A percentile compares a stretch with the other conserved stretches of the same genome.
Evolutionary conservation across 2,329 filamentous ascomycete genomes (phyloP).

Genomic region (Fusarium ambrosium): DNA sequence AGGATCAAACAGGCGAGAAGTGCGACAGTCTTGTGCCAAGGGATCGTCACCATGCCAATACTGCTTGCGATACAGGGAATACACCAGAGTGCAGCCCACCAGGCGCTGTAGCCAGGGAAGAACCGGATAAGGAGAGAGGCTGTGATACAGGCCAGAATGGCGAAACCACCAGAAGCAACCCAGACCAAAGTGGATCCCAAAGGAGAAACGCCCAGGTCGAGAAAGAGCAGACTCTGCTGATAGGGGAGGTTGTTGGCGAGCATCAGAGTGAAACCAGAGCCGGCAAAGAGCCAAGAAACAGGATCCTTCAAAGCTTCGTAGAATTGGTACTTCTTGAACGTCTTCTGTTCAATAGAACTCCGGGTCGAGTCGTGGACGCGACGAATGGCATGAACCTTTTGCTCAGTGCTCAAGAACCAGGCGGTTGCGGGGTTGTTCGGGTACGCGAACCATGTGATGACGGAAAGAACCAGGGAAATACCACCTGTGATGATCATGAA

Average conservation of each 20-base stretch:
- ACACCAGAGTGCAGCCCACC: conserved; percentile 40
- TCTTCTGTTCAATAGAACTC: conserved; percentile 53
- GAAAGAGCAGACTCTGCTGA: conserved; percentile 46
- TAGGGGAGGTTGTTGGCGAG: conserved; percentile 56
- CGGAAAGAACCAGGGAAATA: conserved; percentile 24
- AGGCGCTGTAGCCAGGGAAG: conserved; percentile 36
- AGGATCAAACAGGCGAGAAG: conserved; percentile 44
- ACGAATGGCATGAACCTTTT: conserved; percentile 48
- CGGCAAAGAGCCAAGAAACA: conserved; percentile 49
- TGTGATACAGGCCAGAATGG: conserved; percentile 28
- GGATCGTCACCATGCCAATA: conserved; percentile 42
- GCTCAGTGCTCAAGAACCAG: conserved; percentile 43
- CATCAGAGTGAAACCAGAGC: conserved; percentile 52
- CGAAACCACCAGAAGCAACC: conserved; percentile 31
- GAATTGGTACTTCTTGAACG: conserved; percentile 50
- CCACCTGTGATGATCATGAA: conserved; percentile 36
- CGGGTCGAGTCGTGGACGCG: conserved; percentile 48
- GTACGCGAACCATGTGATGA: conserved; percentile 28
- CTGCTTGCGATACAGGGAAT: conserved; percentile 38
- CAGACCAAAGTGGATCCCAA: conserved; percentile 31
- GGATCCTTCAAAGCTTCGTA: conserved; percentile 49
- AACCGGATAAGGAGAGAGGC: conserved; percentile 33
- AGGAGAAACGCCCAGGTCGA: conserved; percentile 29
- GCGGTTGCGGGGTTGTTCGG: conserved; percentile 30
- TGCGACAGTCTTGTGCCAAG: conserved; percentile 42